Conservation (phyloP, 768 basidiomycete species). For the Russula virescens region DNA sequence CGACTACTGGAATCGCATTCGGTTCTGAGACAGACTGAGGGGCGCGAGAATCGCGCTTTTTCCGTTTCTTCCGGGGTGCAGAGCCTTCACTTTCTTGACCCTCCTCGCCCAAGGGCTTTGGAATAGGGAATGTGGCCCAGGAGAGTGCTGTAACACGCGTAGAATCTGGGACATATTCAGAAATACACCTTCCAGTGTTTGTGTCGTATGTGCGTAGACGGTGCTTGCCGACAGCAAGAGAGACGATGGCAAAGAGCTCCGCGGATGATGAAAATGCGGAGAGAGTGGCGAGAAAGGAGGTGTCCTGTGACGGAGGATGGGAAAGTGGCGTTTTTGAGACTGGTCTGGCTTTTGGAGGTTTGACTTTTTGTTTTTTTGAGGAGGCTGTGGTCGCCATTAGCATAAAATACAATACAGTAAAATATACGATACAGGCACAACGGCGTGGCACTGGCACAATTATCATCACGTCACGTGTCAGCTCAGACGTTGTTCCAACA, state of each 20-base stretch:
- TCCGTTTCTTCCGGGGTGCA: conserved; percentile 50
- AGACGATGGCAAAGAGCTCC: conserved; percentile 52
- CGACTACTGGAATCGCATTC: conserved; percentile 39
- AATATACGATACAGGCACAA: too few species aligned
- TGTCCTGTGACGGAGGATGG: conserved; percentile 48
- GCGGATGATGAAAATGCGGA: conserved; percentile 58
- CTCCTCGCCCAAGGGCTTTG: conserved; percentile 25
- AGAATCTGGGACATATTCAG: conserved; percentile 52
- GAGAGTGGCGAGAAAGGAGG: conserved; percentile 38
- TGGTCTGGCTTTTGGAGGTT: conserved; percentile 48
- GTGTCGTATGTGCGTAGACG: conserved; percentile 61
- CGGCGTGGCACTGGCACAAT: too few species aligned
- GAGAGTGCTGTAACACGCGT: conserved; percentile 49
- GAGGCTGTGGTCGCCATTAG: conserved; percentile 42
- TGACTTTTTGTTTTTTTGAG: conserved; percentile 48
- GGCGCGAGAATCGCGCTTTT: conserved; percentile 36
- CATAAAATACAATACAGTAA: too few species aligned
- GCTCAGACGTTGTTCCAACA: too few species aligned
- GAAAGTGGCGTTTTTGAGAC: conserved; percentile 50
- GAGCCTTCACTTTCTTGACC: conserved; percentile 27
- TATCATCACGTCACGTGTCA: conserved; percentile 7
- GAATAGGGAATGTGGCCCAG: conserved; percentile 42
- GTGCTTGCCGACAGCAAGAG: conserved; percentile 67
- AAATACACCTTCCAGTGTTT: conserved; percentile 45
- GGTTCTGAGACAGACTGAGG: conserved; percentile 27